Conservation (phyloP, 768 basidiomycete species). For the Lactifluus volemus region DNA sequence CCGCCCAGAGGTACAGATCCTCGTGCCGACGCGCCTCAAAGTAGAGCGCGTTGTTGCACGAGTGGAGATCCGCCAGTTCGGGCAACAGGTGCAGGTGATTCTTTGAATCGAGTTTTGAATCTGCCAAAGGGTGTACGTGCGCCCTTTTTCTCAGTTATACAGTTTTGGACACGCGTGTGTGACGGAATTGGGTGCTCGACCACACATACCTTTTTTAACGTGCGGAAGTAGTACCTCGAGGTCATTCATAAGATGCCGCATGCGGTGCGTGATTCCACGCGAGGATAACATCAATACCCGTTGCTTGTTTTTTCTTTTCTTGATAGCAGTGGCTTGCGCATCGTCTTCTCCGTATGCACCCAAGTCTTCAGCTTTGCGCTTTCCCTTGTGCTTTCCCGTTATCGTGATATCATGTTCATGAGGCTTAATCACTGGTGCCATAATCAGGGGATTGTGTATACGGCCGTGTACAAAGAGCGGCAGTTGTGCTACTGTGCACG, state of each 20-base stretch:
- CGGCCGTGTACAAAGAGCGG: too few relatives aligned
- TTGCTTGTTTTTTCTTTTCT: slow-evolving; percentile 84
- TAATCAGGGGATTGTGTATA: neutral
- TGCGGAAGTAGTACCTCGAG: slow-evolving; percentile 86
- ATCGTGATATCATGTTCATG: slow-evolving; percentile 47
- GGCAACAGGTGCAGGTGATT: slow-evolving; percentile 87
- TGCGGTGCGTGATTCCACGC: slow-evolving; percentile 88
- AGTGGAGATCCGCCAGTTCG: slow-evolving; percentile 93
- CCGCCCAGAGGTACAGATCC: slow-evolving; percentile 94
- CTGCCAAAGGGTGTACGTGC: slow-evolving; percentile 32
- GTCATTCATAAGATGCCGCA: slow-evolving; percentile 97
- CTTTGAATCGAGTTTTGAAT: slow-evolving; percentile 96
- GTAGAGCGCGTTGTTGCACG: slow-evolving; percentile 95
- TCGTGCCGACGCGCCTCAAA: slow-evolving; percentile 95
- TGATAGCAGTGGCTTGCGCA: slow-evolving; percentile 29
- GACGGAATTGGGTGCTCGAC: neutral
- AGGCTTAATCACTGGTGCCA: slow-evolving; percentile 59
- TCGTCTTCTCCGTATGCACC: slow-evolving; percentile 46
- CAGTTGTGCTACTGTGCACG: too few relatives aligned
- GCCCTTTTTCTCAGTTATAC: neutral
- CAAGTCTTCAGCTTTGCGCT: slow-evolving; percentile 57
- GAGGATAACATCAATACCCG: slow-evolving; percentile 89
- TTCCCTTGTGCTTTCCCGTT: slow-evolving; percentile 33
- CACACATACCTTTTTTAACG: slow-evolving; percentile 80
- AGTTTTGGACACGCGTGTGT: neutral